Evolutionary conservation across 352 stramenopile genomes (phyloP), one percentile per base, ranked within the genome.

Genomic region (Phytophthora boehmeriae): DNA sequence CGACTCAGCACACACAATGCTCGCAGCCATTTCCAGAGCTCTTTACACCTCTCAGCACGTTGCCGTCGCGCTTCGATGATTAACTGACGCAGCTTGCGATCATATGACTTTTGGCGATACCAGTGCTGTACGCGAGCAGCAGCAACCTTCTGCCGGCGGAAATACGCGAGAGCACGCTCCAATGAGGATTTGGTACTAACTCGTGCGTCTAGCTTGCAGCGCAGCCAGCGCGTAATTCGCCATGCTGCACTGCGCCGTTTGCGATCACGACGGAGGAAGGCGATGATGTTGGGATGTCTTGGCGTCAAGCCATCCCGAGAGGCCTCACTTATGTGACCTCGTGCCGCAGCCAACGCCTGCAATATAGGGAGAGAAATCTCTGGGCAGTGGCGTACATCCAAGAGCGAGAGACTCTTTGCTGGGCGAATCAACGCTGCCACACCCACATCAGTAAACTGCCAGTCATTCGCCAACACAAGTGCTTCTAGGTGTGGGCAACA

Each of bases 391-490:
- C 78, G 78, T 14, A 89, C 66, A 50, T 86, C 74, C 10, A 94
- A 59, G 6, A 58, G 66, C 11, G 63, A 35, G 4, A 94, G 64
- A 14, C 34, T 61, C 2, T 34, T 61, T 39, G 72, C 88, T 2
- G 55, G 34, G 27, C 22, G 32, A 38, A 71, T 19, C 8, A 78
- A 47, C 13, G 62, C 46, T 27, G 56, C 49, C 8, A 94, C 27
- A 3, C 75, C 79, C 1, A 17, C 27, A 58, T 94, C 85, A 4
- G 81, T 88, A 42, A 94, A 47, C 39, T 90, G 76, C 79, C 81
- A 89, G 71, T 94, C 80, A 25, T 90, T 88, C 30, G 77, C 77
- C 17, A 94, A 53, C 10, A 79, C 66, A 28, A 94, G 68, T 13
- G 66, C 68, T 63, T 88, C 78, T 17, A 94, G 62, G 2, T 53